A percentile compares a stretch with the other conserved stretches of the same genome.
Conservation (phyloP, 768 basidiomycete species). For the Pisolithus marmoratus region DNA sequence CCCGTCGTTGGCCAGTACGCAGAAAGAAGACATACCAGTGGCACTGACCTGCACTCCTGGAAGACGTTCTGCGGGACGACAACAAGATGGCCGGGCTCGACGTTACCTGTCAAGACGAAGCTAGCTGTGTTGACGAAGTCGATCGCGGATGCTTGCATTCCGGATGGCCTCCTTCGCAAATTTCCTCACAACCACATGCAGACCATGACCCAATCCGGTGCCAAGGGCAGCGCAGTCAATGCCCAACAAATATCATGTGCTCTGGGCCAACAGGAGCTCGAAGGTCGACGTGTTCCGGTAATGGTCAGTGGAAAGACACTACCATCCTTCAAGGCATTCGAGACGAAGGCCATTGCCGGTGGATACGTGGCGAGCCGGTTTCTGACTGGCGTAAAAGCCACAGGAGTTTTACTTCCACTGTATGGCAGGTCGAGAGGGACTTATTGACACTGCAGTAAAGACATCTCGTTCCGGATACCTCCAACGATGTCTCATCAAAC, state of each 20-base stretch:
- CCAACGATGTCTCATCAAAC: conserved; percentile 97
- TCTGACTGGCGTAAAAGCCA: conserved; percentile 94
- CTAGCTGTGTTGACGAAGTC: conserved; percentile 83
- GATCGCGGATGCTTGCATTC: conserved; percentile 84
- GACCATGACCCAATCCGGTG: conserved; percentile 95
- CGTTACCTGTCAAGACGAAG: conserved; percentile 81
- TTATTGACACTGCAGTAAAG: conserved; percentile 99
- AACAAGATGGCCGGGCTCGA: conserved; percentile 97
- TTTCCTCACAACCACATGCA: conserved; percentile 99
- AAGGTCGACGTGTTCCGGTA: conserved; percentile 96
- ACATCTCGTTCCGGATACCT: conserved; percentile 97
- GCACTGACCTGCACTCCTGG: conserved; percentile 65
- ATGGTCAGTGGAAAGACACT: conserved; percentile 99
- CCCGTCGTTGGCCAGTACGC: conserved; percentile 57
- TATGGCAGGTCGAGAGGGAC: conserved; percentile 98
- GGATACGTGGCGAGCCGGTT: conserved; percentile 98
- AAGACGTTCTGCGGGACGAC: conserved; percentile 92
- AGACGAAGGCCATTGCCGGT: conserved; percentile 96
- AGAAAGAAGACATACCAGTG: conserved; percentile 47
- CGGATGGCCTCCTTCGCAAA: conserved; percentile 78
- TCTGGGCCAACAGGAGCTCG: conserved; percentile 95
- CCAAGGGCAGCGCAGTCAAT: conserved; percentile 97
- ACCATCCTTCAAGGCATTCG: conserved; percentile 94
- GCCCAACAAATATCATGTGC: conserved; percentile 97
- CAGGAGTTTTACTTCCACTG: conserved; percentile 99